Evolutionary conservation across 495 filamentous ascomycete species (phyloP), one percentile per base, ranked within the genome.

Genomic region (Lasiosphaeria ovina): DNA sequence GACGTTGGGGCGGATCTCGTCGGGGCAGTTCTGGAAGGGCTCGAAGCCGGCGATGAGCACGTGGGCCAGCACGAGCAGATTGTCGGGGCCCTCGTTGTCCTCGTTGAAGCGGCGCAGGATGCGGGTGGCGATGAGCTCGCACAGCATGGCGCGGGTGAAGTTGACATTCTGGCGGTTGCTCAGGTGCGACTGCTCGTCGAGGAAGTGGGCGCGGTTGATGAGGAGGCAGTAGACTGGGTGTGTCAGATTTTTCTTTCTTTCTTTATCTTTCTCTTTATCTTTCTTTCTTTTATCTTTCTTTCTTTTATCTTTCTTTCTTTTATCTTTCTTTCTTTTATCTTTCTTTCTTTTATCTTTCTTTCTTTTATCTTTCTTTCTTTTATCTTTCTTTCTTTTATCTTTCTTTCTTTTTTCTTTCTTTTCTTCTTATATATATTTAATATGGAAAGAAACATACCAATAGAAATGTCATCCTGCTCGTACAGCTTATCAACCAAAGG

Each of bases 11-110:
- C 79, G 68, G 38, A 89, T 73, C 54, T 86, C 81, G 10, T 72
- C 64, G 3, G 88, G 88, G 3, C 85, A 86, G 55, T 85, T 85
- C 62, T 88, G 86, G 59, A 90, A 89, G 6, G 88, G 88, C 61
- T 89, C 83, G 63, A 91, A 90, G 14, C 86, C 85, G 32, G 86
- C 84, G 53, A 91, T 83, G 38, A 91, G 76, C n/a, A 89, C 85
- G 49, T 89, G 86, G 3, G 87, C 81, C 16, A 91, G 75, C 8
- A 86, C 74, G n/a, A 90, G 76, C 24, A 91, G 75, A 6, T 83
- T 72, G 17, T 79, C 66, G 2, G 79, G 79, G 12, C 84, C 86
- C 33, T 83, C 77, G 60, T 85, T 80, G 42, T 89, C 85, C 66
- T 90, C 88, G 64, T 88, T 82, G 60, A 83, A 88, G 16, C 85